A percentile compares a stretch with the other conserved stretches of the same genome.
phyloP scores from a whole-genome alignment of 345 rosid genomes.

The Rhodamnia rubescens region DNA sequence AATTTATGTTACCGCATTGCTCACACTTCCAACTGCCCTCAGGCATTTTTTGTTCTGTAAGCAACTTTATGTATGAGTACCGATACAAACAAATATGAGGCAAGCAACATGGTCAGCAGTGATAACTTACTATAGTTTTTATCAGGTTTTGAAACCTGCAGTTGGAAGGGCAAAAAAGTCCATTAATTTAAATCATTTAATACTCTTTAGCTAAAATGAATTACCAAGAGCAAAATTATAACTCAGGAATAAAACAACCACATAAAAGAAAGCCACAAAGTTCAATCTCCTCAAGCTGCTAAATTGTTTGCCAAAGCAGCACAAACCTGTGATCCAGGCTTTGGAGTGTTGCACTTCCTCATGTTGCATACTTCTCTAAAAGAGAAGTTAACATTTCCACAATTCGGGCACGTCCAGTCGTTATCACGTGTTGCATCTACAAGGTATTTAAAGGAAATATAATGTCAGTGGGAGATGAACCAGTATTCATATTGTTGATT shows the following conservation, averaged over 20 bases:
- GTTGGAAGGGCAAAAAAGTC: not conserved
- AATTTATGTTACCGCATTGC: slow-evolving; percentile 84
- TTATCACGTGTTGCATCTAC: slow-evolving; percentile 88
- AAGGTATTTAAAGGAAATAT: slow-evolving; percentile 1
- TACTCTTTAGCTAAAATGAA: not conserved
- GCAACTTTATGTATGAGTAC: slow-evolving; percentile 4
- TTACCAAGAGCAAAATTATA: not conserved
- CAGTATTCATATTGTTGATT: not conserved
- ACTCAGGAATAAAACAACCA: not conserved
- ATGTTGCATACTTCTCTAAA: slow-evolving; percentile 93
- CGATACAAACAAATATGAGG: not conserved
- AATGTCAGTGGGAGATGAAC: not conserved
- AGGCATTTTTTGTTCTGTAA: slow-evolving; percentile 84
- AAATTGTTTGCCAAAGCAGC: slow-evolving; percentile 7
- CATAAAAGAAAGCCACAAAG: not conserved
- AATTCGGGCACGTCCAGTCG: slow-evolving; percentile 96
- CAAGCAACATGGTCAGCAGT: not conserved
- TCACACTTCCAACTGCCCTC: slow-evolving; percentile 99
- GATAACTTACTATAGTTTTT: slow-evolving; percentile 38
- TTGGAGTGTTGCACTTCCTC: slow-evolving; percentile 98
- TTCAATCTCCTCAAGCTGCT: not conserved
- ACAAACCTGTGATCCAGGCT: slow-evolving; percentile 88
- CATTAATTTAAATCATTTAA: not conserved
- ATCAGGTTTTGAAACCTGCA: not conserved
- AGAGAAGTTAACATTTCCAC: slow-evolving; percentile 95